Evolutionary conservation across 345 rosid genomes (phyloP).

Genomic region (Aquilaria yunnanensis): DNA sequence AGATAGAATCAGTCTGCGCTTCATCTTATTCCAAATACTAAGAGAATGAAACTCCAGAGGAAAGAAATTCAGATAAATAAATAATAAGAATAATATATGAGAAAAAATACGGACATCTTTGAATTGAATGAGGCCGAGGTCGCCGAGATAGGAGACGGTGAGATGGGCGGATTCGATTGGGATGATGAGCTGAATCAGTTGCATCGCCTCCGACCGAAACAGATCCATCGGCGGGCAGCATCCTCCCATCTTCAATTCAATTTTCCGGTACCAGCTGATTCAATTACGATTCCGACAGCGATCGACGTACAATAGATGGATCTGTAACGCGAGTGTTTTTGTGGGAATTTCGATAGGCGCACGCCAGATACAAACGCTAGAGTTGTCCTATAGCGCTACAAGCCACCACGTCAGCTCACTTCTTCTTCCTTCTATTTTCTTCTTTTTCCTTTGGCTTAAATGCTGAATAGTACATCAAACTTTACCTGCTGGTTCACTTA

Average conservation of each 20-base stretch:
- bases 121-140: constrained; percentile 90
- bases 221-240: constrained; percentile 97
- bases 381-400: constrained; percentile 10
- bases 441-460: no score
- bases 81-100: neutral
- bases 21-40: constrained; percentile 11
- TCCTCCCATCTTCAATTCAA: constrained; percentile 62
- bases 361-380: neutral
- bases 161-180: constrained; percentile 90
- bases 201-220: constrained; percentile 90
- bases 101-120: constrained; percentile 66
- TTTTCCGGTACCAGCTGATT: constrained; percentile 12
- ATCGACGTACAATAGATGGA: constrained; percentile 1
- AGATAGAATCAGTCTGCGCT: neutral
- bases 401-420: constrained; percentile 9
- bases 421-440: neutral
- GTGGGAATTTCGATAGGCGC: neutral
- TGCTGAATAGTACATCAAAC: no score
- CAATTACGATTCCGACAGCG: constrained; percentile 5
- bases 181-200: constrained; percentile 82
- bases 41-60: neutral
- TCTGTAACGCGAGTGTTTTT: constrained; percentile 2
- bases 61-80: neutral
- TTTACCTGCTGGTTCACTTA: no score
- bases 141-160: constrained; percentile 87